Base-by-base conservation (phyloP, 176 grass and related monocot genomes). In the Tillandsia fasciculata region DNA sequence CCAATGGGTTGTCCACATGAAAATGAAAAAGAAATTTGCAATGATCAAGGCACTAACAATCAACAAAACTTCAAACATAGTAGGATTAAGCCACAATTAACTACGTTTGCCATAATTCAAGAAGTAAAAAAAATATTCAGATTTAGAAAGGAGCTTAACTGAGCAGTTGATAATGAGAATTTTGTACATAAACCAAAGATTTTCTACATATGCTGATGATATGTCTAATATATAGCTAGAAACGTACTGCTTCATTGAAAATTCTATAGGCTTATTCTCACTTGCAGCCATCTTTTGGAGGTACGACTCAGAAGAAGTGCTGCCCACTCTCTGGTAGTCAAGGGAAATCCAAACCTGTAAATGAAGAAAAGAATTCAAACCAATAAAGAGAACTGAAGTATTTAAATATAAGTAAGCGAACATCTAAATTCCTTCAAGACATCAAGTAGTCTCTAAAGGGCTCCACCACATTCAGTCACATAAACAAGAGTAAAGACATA, bases 271-370 rank as follows among this genome's bases (percentile, higher is more conserved):
- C 11, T 18, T 48, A 33, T 71, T 66, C 7, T 82, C 84, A 72
- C 79, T 76, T 72, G 84, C 65, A 71, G 74, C 28, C 88, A 91
- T 91, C 67, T 80, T 79, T 49, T 73, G 33, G 64, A 80, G 70
- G 66, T 91, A 91, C 61, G 78, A 87, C 17, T 58, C 84, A 49
- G 88, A 80, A 77, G 66, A 52, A 66, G 65, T 48, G 65, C 88
- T 82, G 77, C 74, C 79, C 52, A 48, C 57, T 53, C 66, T 29
- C 68, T 85, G 76, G 14, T 87, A 85, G 15, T 77, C 68, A 50
- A 91, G 82, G 68, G 79, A 80, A 64, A 91, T 77, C 88, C 88
- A 91, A 72, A 85, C 82, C 84, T 91, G 71, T 13, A 77, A 66
- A 70, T 65, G 58, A 47, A 10, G 10, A 53, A 53, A 51, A 50